phyloP scores from a whole-genome alignment of 2,329 filamentous ascomycete species.

The Thelonectria blattea region DNA sequence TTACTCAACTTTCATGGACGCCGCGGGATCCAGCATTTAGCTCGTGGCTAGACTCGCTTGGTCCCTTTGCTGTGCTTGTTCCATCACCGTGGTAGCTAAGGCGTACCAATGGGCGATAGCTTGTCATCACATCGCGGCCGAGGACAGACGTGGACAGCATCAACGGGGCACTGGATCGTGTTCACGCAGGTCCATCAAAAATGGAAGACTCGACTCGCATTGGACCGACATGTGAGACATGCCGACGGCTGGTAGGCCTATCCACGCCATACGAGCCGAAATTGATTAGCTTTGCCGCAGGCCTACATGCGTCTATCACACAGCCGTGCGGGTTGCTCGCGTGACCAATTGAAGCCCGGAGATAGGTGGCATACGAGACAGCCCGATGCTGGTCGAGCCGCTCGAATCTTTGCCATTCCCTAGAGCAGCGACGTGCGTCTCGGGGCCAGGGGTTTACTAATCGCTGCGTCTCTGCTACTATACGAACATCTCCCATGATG shows the following conservation, averaged over 20 bases:
- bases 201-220: background rate
- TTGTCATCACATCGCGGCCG: background rate
- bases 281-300: constrained; percentile 6
- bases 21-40: background rate
- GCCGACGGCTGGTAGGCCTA: constrained; percentile 8
- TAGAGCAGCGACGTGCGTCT: constrained; percentile 12
- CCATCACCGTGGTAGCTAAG: background rate
- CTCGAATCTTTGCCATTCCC: constrained; percentile 15
- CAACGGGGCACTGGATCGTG: constrained; percentile 7
- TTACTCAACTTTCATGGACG: background rate
- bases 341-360: constrained; percentile 3
- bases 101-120: background rate
- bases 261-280: constrained; percentile 1
- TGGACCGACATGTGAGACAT: constrained; percentile 5
- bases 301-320: background rate
- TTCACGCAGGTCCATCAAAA: background rate
- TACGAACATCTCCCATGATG: background rate
- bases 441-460: background rate
- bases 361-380: no score
- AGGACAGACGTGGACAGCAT: background rate
- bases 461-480: background rate
- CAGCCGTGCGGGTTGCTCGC: constrained; percentile 3
- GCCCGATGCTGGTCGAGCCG: background rate
- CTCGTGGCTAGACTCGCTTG: background rate
- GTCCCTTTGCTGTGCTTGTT: background rate